These are phyloP conservation scores for Osmanthus fragrans DNA, from an alignment of 257 asterid genomes.

Conservation along the genomic window DNA sequence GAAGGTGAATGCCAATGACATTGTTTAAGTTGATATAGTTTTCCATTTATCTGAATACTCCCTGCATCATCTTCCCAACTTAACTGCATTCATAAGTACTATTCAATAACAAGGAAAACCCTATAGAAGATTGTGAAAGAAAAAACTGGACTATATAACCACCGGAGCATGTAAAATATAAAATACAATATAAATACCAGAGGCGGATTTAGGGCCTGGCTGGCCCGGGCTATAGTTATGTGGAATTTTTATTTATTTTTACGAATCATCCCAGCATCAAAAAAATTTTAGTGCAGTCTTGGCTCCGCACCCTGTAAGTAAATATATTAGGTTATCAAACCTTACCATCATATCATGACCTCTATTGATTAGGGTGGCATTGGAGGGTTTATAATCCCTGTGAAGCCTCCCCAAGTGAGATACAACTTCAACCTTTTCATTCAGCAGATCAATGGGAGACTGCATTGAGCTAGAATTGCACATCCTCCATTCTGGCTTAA, in stretches of 20 bases:
- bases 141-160: too few species aligned
- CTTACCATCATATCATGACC: constrained; percentile 89
- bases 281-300: too few species aligned
- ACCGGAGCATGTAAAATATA: too few species aligned
- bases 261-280: too few species aligned
- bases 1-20: constrained; percentile 89
- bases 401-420: constrained; percentile 52
- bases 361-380: constrained; percentile 69
- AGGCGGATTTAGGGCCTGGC: too few species aligned
- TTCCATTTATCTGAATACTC: constrained; percentile 51
- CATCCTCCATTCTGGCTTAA: constrained; percentile 59
- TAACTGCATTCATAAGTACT: constrained; percentile 40
- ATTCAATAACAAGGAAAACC: neutral
- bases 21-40: constrained; percentile 50
- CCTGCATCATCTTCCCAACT: constrained; percentile 65
- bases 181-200: too few species aligned
- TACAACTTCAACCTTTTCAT: constrained; percentile 51
- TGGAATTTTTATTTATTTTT: too few species aligned
- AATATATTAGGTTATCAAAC: neutral
- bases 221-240: too few species aligned
- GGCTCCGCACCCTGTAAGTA: too few species aligned
- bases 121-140: too few species aligned
- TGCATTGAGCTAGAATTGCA: constrained; percentile 65
- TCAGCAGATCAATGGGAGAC: constrained; percentile 68
- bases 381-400: constrained; percentile 43